Base-by-base conservation (phyloP, 2,329 filamentous ascomycete species). In the Ascocoryne sarcoides region DNA sequence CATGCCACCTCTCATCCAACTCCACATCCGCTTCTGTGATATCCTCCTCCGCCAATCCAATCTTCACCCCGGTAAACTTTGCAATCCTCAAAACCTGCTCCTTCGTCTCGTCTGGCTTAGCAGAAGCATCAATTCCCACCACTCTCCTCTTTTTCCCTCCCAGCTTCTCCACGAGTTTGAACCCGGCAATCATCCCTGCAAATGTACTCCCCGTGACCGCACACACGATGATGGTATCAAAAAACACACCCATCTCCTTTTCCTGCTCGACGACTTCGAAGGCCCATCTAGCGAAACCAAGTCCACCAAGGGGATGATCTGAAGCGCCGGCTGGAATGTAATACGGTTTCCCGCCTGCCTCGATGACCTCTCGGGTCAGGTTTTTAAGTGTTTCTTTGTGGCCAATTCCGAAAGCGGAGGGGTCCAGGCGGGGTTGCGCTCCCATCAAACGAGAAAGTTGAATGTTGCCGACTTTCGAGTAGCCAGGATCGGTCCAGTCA, bases 301-400 rank as follows among this genome's bases (percentile, higher is more conserved):
- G 59, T 0, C 81, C 82, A 3, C 82, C 81, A 0, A 84, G 66
- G 0, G 77, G 76, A 56, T 85, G 81, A 56, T 84, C 79, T 0
- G 75, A 81, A 1, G 80, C 80, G 0, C 81, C 81, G 0, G 80
- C 79, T 3, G 82, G 82, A 48, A 85, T 83, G 54, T 80, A 82
- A 55, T 84, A 86, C 0, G 81, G 77, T 57, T 73, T 78, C 28
- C 70, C 69, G 0, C 77, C 80, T 1, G 56, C 56, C 1, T 52
- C 57, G 42, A 65, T 61, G 12, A 79, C 69, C 53, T 79, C 73
- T 10, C 69, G 61, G 31, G 70, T 66, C 3, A 82, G 64, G 1
- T 65, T 59, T 36, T 68, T 66, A 3, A 80, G 67, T 0, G 76
- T 79, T 1, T 63, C 60, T 61, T 82, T 83, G 62, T 84, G 79